A percentile compares a stretch with the other conserved stretches of the same genome.
Evolutionary conservation across 768 basidiomycete genomes (phyloP).

Genomic region (Leccinellum luteum): DNA sequence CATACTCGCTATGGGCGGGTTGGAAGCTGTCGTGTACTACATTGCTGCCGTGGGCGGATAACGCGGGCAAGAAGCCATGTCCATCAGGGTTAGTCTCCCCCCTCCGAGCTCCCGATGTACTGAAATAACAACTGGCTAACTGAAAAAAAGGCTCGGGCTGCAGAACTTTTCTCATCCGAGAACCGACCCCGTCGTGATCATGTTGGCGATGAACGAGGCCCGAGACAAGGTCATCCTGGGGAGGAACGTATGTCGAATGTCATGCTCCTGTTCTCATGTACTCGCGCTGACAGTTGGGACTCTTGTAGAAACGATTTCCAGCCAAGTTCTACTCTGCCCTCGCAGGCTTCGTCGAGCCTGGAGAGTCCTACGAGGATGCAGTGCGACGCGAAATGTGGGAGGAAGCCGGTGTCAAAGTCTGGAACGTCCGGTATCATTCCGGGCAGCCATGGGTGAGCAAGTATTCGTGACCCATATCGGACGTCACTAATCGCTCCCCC

Average conservation of each 20-base stretch:
- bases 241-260: conserved; percentile 57
- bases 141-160: conserved; percentile 60
- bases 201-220: conserved; percentile 77
- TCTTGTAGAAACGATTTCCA: conserved; percentile 58
- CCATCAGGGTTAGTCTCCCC: conserved; percentile 59
- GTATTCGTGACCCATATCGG: neutral
- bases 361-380: conserved; percentile 92
- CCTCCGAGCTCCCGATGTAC: neutral
- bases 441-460: conserved; percentile 79
- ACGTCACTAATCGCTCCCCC: neutral
- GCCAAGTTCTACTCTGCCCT: conserved; percentile 81
- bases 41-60: conserved; percentile 72
- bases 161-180: conserved; percentile 85
- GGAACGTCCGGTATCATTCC: conserved; percentile 82
- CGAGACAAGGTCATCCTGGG: conserved; percentile 86
- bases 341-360: conserved; percentile 93
- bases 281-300: neutral
- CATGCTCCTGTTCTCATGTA: neutral
- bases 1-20: conserved; percentile 89
- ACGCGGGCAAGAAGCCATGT: conserved; percentile 62
- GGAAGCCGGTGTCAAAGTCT: conserved; percentile 88
- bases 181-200: conserved; percentile 89
- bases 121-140: neutral
- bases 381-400: conserved; percentile 94
- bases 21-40: conserved; percentile 89